phyloP scores from a whole-genome alignment of 2,329 filamentous ascomycete genomes.

The Arthrinium puccinioides region DNA sequence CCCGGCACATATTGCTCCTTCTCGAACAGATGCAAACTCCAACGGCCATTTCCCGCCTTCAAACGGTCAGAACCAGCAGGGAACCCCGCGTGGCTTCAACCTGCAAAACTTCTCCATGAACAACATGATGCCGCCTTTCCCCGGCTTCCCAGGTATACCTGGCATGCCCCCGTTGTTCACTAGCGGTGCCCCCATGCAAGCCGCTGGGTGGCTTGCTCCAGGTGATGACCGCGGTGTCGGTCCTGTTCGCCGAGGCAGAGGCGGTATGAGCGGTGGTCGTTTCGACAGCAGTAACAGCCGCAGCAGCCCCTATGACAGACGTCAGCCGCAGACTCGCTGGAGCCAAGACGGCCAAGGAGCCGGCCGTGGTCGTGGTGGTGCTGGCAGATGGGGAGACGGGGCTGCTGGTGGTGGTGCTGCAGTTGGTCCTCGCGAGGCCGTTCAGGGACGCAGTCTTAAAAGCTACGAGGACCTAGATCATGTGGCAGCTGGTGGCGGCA shows the following conservation, averaged over 20 bases:
- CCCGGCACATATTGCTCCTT: conserved; percentile 88
- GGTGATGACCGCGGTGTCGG: conserved; percentile 52
- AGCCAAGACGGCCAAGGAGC: conserved; percentile 41
- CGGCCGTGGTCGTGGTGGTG: conserved; percentile 42
- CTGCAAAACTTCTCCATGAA: conserved; percentile 63
- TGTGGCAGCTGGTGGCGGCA: conserved; percentile 63
- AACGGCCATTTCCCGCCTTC: conserved; percentile 89
- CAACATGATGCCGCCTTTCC: conserved; percentile 49
- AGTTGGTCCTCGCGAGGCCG: conserved; percentile 82
- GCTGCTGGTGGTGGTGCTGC: conserved; percentile 66
- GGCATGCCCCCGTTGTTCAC: conserved; percentile 47
- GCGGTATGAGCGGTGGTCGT: conserved; percentile 48
- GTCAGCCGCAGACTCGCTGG: conserved; percentile 48
- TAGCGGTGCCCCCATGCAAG: conserved; percentile 33
- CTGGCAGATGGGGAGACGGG: conserved; percentile 64
- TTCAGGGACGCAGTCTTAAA: conserved; percentile 86
- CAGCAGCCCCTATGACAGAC: conserved; percentile 67
- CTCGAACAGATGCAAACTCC: conserved; percentile 86
- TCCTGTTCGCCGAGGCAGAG: conserved; percentile 63
- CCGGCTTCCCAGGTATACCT: conserved; percentile 48
- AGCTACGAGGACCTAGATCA: conserved; percentile 98
- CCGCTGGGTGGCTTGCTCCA: conserved; percentile 41
- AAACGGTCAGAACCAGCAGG: conserved; percentile 67
- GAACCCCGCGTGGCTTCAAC: conserved; percentile 89
- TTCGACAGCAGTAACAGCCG: conserved; percentile 58